A percentile compares a stretch with the other conserved stretches of the same genome.
Conservation (phyloP, 257 asterid genomes). For the Nicotiana sylvestris region DNA sequence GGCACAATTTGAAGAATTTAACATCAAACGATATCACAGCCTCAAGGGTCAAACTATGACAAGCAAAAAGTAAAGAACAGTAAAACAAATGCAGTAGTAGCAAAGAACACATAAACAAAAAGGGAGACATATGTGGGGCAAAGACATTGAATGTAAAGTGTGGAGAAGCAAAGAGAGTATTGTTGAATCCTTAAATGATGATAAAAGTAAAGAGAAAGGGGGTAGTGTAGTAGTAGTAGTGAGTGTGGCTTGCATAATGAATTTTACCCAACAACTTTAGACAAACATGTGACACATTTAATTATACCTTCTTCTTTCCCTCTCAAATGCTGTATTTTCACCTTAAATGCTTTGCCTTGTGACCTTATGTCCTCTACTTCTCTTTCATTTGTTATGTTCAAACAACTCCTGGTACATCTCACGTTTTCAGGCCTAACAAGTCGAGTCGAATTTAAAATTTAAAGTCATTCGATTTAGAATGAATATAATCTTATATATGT, state of each 20-base stretch:
- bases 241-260: background rate
- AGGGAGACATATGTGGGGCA: background rate
- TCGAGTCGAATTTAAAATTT: background rate
- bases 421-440: background rate
- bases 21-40: background rate
- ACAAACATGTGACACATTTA: conserved; percentile 6
- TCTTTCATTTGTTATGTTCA: background rate
- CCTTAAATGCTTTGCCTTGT: background rate
- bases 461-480: accelerated
- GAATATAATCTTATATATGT: background rate
- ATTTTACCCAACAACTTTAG: conserved; percentile 6
- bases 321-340: background rate
- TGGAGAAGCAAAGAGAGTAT: background rate
- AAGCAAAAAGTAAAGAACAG: background rate
- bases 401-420: background rate
- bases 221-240: background rate
- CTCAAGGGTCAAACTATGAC: background rate
- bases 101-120: background rate
- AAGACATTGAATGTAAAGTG: background rate
- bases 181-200: conserved; percentile 9
- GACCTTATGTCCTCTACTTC: background rate
- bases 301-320: background rate
- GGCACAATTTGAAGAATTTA: background rate
- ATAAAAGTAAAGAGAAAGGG: background rate
- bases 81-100: background rate